Evolutionary conservation across 129 eudicot species (phyloP).

Genomic region (Helianthus annuus): DNA sequence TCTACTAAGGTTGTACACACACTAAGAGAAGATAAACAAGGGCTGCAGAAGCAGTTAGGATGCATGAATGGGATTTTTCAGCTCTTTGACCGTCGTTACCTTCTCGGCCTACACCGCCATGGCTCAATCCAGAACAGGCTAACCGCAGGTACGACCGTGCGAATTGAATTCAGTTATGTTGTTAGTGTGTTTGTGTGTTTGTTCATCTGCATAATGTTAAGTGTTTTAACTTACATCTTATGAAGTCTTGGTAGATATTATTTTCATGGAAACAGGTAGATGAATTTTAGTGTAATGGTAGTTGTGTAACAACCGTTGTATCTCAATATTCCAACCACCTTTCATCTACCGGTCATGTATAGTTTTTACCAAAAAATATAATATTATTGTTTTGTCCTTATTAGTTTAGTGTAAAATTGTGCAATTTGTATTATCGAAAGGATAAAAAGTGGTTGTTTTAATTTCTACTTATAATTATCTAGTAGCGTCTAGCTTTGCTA

Average conservation of each 20-base stretch:
- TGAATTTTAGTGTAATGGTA: not conserved
- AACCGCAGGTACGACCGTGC: conserved; percentile 49
- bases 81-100: conserved; percentile 66
- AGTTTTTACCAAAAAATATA: not conserved
- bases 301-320: not conserved
- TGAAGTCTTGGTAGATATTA: conserved; percentile 11
- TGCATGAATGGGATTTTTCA: conserved; percentile 95
- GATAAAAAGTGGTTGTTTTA: not conserved
- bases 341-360: not conserved
- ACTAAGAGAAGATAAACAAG: conserved; percentile 55
- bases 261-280: conserved; percentile 19
- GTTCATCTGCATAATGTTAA: conserved; percentile 11
- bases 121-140: conserved; percentile 48
- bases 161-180: conserved; percentile 10
- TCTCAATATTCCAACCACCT: conserved; percentile 23
- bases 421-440: not conserved
- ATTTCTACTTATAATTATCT: not conserved
- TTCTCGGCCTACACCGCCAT: conserved; percentile 48
- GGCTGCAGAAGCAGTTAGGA: conserved; percentile 67
- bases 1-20: conserved; percentile 57
- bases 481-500: not conserved
- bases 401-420: not conserved
- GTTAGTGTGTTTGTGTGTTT: not conserved
- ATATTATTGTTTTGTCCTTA: not conserved
- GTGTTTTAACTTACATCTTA: not conserved